Conservation (phyloP, 208 protist species). For the Trichomonas tenax region DNA sequence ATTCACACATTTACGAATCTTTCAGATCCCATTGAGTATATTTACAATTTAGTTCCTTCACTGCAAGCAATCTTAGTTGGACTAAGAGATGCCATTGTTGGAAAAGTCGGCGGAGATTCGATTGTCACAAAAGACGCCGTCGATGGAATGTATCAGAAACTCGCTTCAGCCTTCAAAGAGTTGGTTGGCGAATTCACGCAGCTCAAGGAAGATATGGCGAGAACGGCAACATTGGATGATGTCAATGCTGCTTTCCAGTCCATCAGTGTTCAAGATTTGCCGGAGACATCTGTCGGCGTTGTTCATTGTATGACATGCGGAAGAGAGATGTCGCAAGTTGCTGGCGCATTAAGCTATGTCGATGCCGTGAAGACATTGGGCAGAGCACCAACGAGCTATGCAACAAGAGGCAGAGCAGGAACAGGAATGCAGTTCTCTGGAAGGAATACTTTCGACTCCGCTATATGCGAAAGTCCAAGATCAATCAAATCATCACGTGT, state of each 20-base stretch:
- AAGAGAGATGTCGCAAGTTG: background rate
- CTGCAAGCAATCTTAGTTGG: background rate
- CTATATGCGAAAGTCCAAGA: background rate
- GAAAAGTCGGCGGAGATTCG: background rate
- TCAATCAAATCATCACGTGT: background rate
- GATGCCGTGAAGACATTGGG: background rate
- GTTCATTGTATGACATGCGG: background rate
- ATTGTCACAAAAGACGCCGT: background rate
- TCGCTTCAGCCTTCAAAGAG: background rate
- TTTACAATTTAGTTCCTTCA: background rate
- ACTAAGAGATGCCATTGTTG: background rate
- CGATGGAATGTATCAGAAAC: background rate
- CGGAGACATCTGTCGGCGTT: background rate
- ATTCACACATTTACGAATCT: background rate
- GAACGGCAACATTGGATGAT: background rate
- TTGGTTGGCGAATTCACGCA: background rate
- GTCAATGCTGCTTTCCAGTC: background rate
- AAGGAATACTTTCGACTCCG: background rate
- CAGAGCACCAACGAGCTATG: background rate
- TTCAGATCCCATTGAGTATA: background rate
- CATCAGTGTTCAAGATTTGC: background rate
- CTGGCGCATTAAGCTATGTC: background rate
- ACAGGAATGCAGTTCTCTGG: background rate
- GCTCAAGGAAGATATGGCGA: background rate
- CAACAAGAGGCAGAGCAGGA: background rate